Evolutionary conservation across 208 protist genomes (phyloP), one percentile per base, ranked within the genome.

Genomic region (Polymyxa betae): DNA sequence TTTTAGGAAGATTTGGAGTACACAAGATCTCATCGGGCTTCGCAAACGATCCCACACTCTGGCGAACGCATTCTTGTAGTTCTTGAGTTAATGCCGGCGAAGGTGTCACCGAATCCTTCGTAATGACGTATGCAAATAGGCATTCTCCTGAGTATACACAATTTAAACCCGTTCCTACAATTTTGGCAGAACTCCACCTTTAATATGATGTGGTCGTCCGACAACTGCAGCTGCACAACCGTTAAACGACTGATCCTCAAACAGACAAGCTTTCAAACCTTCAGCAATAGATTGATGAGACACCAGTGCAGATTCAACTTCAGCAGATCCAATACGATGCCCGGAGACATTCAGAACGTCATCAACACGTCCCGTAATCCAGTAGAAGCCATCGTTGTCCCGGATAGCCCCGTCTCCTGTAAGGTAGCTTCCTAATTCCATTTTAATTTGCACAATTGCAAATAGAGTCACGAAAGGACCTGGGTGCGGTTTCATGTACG

Each of bases 381-480:
- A 98, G 90, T 96, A 97, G 94, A 44, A 98, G 45, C 98, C 98
- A 92, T 99, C 98, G n/a, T 91, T 72, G 90, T 99, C 98, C n/a
- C 97, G 94, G 0, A 94, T 94, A 44, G 95, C 95, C 41, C 97
- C 97, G 93, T 99, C 98, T 44, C 98, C 98, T 5, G 98, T 98
- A 72, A 98, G 94, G 95, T 99, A 99, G 92, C 87, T 82, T 24
- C 49, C 49, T 60, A 60, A 24, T 29, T 29, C 5, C 12, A 29
- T 60, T 60, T 60, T 60, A 60, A 60, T 29, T 24, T 60, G 5
- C 49, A 24, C 49, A 29, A 24, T 60, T 60, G 24, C 5, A 24
- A 24, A 29, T 60, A 29, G 24, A 24, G 49, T 60, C 24, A 29
- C 49, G 12, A 60, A 29, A 60, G 24, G 5, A 60, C n/a, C 60